Evolutionary conservation across 371 early-diverging fungal species (phyloP).

Genomic region (Rhizopus stolonifer): DNA sequence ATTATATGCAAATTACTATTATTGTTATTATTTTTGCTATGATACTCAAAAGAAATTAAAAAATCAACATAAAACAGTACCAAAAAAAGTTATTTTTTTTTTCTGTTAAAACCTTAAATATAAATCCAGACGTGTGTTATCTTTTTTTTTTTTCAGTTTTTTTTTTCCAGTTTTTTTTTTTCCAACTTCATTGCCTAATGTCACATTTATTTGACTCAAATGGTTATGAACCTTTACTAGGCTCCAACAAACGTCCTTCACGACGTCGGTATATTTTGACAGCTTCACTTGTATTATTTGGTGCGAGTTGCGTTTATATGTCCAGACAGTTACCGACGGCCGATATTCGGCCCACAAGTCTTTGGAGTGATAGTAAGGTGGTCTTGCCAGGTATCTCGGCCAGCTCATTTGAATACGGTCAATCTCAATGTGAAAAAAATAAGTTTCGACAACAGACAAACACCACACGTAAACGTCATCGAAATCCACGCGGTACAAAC

Average conservation of each 20-base stretch:
- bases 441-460: slow-evolving; percentile 25
- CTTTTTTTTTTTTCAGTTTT: background rate
- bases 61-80: no score
- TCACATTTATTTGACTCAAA: slow-evolving; percentile 11
- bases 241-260: background rate
- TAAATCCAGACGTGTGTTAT: background rate
- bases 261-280: slow-evolving; percentile 10
- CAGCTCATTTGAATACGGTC: slow-evolving; percentile 39
- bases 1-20: no score
- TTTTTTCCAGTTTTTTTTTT: slow-evolving; percentile 8
- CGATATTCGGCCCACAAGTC: no score
- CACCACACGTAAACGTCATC: slow-evolving; percentile 26
- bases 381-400: slow-evolving; percentile 51
- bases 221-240: slow-evolving; percentile 11
- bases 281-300: slow-evolving; percentile 29
- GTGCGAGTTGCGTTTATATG: slow-evolving; percentile 28
- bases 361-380: slow-evolving; percentile 24
- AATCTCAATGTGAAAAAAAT: slow-evolving; percentile 44
- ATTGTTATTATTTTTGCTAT: no score
- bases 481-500: slow-evolving; percentile 40
- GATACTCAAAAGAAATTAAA: no score
- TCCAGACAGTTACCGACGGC: slow-evolving; percentile 21
- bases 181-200: slow-evolving; percentile 1
- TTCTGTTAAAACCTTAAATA: background rate
- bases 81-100: no score